Evolutionary conservation across 2,329 filamentous ascomycete species (phyloP).

Genomic region (Parasarocladium wereldwijsianum): DNA sequence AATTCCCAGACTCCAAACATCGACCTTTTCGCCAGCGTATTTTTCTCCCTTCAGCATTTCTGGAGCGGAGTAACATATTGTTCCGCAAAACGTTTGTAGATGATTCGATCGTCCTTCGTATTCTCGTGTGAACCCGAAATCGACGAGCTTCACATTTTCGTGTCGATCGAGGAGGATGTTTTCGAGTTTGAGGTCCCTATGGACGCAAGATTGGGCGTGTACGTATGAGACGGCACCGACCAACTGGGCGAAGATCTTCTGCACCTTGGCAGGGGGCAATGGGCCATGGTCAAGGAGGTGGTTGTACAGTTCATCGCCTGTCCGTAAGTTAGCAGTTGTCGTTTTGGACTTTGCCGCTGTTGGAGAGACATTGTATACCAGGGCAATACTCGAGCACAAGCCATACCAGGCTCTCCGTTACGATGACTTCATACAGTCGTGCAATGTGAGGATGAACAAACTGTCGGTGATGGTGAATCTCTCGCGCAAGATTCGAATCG

Average conservation of each 20-base stretch:
- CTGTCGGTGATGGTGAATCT: conserved; percentile 97
- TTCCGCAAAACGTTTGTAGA: conserved; percentile 93
- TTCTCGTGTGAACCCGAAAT: conserved; percentile 95
- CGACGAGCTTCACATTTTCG: conserved; percentile 93
- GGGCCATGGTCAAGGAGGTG: conserved; percentile 80
- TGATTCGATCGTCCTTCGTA: conserved; percentile 93
- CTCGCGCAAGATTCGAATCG: conserved; percentile 86
- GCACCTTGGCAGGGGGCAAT: conserved; percentile 71
- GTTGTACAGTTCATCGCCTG: conserved; percentile 94
- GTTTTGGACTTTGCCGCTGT: no score
- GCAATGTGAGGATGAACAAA: conserved; percentile 97
- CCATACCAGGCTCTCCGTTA: conserved; percentile 91
- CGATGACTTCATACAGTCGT: conserved; percentile 91
- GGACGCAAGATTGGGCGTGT: conserved; percentile 87
- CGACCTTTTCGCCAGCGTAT: conserved; percentile 94
- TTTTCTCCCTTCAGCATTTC: conserved; percentile 99
- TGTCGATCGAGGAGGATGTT: conserved; percentile 84
- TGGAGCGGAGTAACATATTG: conserved; percentile 91
- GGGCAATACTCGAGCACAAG: conserved; percentile 93
- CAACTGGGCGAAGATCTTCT: conserved; percentile 90
- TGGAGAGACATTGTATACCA: no score
- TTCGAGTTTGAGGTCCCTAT: conserved; percentile 91
- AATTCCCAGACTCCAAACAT: conserved; percentile 84
- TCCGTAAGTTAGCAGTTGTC: conserved; percentile 12
- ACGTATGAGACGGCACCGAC: conserved; percentile 93